Conservation (phyloP, 352 stramenopile genomes). For the Lagenidium giganteum region DNA sequence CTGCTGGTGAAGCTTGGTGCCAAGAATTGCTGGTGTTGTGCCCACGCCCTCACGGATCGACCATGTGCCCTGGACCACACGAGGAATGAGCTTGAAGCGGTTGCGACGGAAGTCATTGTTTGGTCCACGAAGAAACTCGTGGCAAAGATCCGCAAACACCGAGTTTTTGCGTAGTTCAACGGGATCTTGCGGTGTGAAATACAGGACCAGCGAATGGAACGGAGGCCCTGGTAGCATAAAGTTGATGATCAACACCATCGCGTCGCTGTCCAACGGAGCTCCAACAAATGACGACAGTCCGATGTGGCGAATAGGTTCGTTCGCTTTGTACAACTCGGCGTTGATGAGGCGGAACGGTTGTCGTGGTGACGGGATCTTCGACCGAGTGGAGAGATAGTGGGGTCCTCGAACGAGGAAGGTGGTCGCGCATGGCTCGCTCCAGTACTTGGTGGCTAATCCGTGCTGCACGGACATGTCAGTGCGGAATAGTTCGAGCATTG, state of each 20-base stretch:
- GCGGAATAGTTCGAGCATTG: constrained; percentile 56
- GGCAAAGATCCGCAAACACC: constrained; percentile 62
- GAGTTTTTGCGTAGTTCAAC: constrained; percentile 56
- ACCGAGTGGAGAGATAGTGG: constrained; percentile 55
- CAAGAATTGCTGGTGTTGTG: constrained; percentile 81
- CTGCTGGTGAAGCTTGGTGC: constrained; percentile 75
- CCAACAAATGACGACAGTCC: constrained; percentile 64
- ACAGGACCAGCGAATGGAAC: constrained; percentile 68
- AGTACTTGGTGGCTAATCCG: constrained; percentile 64
- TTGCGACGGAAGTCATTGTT: constrained; percentile 56
- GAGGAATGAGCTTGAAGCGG: constrained; percentile 83
- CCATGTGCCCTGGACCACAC: constrained; percentile 78
- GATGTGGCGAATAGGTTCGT: constrained; percentile 52
- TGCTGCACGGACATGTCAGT: constrained; percentile 52
- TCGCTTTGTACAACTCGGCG: constrained; percentile 59
- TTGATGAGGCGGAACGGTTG: constrained; percentile 63
- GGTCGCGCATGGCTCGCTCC: constrained; percentile 66
- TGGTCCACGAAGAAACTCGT: constrained; percentile 47
- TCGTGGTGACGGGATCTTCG: constrained; percentile 49
- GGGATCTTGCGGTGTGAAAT: constrained; percentile 69
- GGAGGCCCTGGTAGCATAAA: constrained; percentile 73
- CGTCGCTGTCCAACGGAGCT: constrained; percentile 18
- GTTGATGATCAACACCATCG: constrained; percentile 70
- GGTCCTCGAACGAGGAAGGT: constrained; percentile 64
- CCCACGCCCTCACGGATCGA: constrained; percentile 78